Base-by-base conservation (phyloP, 495 filamentous ascomycete genomes). In the Podospora sp. region DNA sequence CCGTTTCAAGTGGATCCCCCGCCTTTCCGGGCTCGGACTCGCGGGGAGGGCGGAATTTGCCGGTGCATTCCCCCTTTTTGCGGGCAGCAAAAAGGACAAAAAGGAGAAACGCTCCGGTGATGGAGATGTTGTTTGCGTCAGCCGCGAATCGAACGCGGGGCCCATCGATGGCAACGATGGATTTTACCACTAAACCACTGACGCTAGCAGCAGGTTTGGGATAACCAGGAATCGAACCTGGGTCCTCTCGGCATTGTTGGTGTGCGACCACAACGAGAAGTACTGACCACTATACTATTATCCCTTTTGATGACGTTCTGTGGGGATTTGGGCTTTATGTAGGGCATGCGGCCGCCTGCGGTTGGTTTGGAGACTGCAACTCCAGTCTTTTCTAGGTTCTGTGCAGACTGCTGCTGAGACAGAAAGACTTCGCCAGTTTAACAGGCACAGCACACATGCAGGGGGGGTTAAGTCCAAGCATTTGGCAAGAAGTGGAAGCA, bases 61-160 rank as follows among this genome's bases (percentile, higher is more conserved):
- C 40, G 40, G 16, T 6, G 40, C 29, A 4, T 33, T 33, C 4
- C 29, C 29, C 29, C 29, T 33, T 33, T 33, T 33, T 3, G 3
- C 29, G 40, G 2, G 40, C 40, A 46, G 40, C 40, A 46, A 46
- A 46, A 46, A 46, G 5, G 16, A 36, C 33, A 36, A 36, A n/a
- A n/a, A n/a, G n/a, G n/a, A n/a, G n/a, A n/a, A n/a, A n/a, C n/a
- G 33, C 33, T 36, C 33, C 33, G 16, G 11, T 6, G 40, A 11
- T 14, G 5, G 12, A 6, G 40, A 46, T 46, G 11, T 46, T 18
- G 4, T 33, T 46, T 46, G 40, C 40, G 40, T 26, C 76, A 80
- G 78, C 79, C 79, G 79, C 78, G 79, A 81, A 81, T 81, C 80
- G 80, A 82, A 82, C 80, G 77, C 80, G 80, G 80, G 80, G 80